phyloP scores from a whole-genome alignment of 306 rosid genomes.

The Quercus ilex region DNA sequence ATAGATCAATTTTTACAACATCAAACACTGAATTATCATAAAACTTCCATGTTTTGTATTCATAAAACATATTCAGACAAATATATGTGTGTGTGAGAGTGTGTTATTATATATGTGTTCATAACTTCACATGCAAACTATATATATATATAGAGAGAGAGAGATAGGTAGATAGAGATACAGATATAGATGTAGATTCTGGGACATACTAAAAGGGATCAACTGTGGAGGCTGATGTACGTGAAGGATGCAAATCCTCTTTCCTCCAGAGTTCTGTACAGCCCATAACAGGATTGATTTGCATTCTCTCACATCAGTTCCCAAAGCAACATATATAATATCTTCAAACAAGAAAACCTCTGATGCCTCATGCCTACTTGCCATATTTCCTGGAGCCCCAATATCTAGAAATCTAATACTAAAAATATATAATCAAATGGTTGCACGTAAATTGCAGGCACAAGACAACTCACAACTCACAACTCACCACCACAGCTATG shows the following conservation, averaged over 20 bases:
- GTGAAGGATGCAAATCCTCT: constrained; percentile 59
- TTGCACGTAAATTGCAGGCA: too few relatives aligned
- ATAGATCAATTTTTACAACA: too few relatives aligned
- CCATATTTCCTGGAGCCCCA: constrained; percentile 30
- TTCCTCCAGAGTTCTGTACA: constrained; percentile 69
- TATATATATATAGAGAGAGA: too few relatives aligned
- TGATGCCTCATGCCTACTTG: constrained; percentile 34
- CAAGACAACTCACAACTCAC: too few relatives aligned
- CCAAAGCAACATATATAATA: constrained; percentile 65
- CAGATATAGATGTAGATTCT: too few relatives aligned
- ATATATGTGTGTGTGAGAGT: too few relatives aligned
- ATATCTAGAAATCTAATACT: not conserved
- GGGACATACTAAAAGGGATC: constrained; percentile 77
- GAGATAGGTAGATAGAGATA: too few relatives aligned
- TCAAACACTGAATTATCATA: not conserved
- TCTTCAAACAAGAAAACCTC: constrained; percentile 21
- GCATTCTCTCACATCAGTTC: constrained; percentile 59
- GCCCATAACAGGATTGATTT: constrained; percentile 60
- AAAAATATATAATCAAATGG: too few relatives aligned
- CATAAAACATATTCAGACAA: not conserved
- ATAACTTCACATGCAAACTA: not conserved
- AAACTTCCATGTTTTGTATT: not conserved
- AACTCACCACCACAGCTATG: constrained; percentile 41
- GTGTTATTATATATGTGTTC: not conserved
- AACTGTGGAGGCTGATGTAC: constrained; percentile 60